phyloP scores from a whole-genome alignment of 352 stramenopile genomes.

The Pythium utonaiense region DNA sequence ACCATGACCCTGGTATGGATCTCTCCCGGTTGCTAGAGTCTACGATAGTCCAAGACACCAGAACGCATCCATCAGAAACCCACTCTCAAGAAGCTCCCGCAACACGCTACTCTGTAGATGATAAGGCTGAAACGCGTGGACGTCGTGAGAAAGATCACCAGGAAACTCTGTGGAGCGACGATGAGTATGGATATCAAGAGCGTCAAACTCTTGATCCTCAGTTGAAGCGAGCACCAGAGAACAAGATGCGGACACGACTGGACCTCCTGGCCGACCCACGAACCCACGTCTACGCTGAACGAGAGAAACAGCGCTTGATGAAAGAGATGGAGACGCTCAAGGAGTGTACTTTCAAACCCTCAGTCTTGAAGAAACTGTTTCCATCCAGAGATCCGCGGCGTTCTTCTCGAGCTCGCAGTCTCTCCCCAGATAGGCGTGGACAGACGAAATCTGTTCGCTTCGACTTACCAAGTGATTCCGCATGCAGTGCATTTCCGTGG shows the following conservation, averaged over 20 bases:
- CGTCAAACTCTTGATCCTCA: neutral
- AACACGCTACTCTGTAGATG: neutral
- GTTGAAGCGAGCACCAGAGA: neutral
- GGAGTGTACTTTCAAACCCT: slow-evolving; percentile 67
- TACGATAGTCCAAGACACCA: neutral
- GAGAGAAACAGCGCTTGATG: slow-evolving; percentile 56
- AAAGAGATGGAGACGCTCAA: slow-evolving; percentile 54
- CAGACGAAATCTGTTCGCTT: slow-evolving; percentile 11
- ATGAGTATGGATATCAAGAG: neutral
- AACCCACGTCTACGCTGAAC: slow-evolving; percentile 51
- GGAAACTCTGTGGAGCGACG: neutral
- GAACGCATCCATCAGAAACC: neutral
- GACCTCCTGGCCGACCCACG: slow-evolving; percentile 42
- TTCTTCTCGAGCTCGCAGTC: neutral
- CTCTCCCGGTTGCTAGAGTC: neutral
- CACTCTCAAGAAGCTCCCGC: neutral
- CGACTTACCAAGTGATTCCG: neutral
- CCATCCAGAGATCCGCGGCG: neutral
- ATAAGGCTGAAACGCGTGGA: neutral
- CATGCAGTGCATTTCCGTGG: slow-evolving; percentile 42
- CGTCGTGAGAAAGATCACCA: neutral
- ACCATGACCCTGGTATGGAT: neutral
- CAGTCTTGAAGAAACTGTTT: neutral
- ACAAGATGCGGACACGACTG: slow-evolving; percentile 6
- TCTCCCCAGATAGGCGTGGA: neutral